These are phyloP conservation scores for Apium graveolens DNA, from an alignment of 129 eudicot genomes.

Conservation along the genomic window DNA sequence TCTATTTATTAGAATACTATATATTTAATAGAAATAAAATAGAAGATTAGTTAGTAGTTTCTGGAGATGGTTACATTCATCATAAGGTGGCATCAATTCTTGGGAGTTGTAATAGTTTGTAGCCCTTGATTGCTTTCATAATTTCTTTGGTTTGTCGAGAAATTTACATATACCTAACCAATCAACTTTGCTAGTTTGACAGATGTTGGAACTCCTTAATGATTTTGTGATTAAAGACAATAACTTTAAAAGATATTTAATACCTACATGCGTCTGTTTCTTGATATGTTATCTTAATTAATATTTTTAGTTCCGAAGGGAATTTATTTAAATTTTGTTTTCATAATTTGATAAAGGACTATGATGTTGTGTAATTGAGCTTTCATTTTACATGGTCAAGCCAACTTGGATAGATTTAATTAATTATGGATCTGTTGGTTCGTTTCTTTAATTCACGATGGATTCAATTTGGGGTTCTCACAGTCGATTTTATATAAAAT, in stretches of 20 bases:
- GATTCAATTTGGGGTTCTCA: neutral
- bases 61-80: neutral
- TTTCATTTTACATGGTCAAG: neutral
- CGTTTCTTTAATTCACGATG: neutral
- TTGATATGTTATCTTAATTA: neutral
- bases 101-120: neutral
- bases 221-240: neutral
- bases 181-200: neutral
- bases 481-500: neutral
- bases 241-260: neutral
- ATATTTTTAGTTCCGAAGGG: neutral
- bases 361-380: neutral
- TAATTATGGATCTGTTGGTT: neutral
- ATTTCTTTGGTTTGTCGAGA: neutral
- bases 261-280: neutral
- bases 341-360: neutral
- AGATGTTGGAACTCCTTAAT: neutral
- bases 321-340: neutral
- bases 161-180: neutral
- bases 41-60: neutral
- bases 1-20: neutral
- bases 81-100: neutral
- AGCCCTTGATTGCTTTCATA: neutral
- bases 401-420: neutral
- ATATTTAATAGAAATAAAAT: neutral